A percentile compares a stretch with the other conserved stretches of the same genome.
These are phyloP conservation scores for Colletotrichum sp. DNA, from an alignment of 2,329 filamentous ascomycete species.

Conservation along the genomic window DNA sequence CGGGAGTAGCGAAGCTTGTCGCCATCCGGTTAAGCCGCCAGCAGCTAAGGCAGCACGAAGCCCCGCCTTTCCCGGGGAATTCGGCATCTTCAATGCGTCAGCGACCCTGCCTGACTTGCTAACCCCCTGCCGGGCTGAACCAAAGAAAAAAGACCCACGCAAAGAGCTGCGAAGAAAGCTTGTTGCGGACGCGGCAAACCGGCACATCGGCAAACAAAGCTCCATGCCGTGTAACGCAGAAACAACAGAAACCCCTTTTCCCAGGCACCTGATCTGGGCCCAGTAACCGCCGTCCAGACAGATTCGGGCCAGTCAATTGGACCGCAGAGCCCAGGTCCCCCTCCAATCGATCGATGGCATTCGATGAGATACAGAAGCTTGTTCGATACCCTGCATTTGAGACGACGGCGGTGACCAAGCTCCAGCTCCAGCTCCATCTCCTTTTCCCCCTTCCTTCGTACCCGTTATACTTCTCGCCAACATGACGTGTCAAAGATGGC, in stretches of 20 bases:
- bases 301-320: not conserved
- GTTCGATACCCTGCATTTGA: not conserved
- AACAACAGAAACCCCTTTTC: not conserved
- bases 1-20: not conserved
- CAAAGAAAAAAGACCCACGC: not conserved
- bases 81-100: conserved; percentile 14
- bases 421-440: not conserved
- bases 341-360: not conserved
- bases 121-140: conserved; percentile 15
- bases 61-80: not conserved
- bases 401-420: not conserved
- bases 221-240: not conserved
- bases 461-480: not conserved
- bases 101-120: not conserved
- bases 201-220: conserved; percentile 14
- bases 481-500: conserved; percentile 7
- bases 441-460: not conserved
- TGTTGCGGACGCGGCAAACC: conserved; percentile 6
- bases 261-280: not conserved
- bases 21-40: not conserved
- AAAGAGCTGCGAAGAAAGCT: conserved; percentile 4
- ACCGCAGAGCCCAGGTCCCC: not conserved
- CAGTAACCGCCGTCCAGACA: not conserved
- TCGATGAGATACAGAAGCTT: not conserved
- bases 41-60: not conserved